Evolutionary conservation across 2,329 filamentous ascomycete genomes (phyloP).

Genomic region (Penicillium olsonii): DNA sequence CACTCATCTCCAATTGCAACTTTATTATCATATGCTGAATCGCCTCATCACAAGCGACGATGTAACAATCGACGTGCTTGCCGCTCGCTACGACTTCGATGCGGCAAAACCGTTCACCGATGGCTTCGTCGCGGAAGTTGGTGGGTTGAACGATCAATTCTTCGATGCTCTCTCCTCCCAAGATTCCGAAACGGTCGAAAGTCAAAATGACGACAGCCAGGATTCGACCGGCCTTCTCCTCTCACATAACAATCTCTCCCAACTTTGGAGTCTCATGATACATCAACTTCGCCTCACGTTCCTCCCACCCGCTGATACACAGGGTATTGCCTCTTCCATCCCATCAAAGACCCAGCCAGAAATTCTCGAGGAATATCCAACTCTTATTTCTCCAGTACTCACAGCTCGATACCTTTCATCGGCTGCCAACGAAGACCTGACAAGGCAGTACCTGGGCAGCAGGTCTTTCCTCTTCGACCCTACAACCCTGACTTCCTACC

Average conservation of each 20-base stretch:
- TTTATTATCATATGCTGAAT: conserved; percentile 85
- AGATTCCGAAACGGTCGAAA: conserved; percentile 31
- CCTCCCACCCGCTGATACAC: conserved; percentile 25
- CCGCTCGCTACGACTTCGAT: conserved; percentile 71
- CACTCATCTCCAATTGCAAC: conserved; percentile 80
- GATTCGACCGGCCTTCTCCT: conserved; percentile 56
- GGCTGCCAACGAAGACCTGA: conserved; percentile 24
- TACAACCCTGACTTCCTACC: conserved; percentile 63
- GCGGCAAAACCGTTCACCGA: conserved; percentile 70
- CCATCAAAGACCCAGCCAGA: conserved; percentile 36
- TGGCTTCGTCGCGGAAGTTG: conserved; percentile 74
- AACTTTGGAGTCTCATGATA: conserved; percentile 66
- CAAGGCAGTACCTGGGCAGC: conserved; percentile 50
- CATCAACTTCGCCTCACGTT: conserved; percentile 58
- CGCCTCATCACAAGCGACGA: conserved; percentile 67
- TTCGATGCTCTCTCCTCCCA: conserved; percentile 49
- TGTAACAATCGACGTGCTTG: conserved; percentile 69
- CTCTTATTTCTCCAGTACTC: conserved; percentile 46
- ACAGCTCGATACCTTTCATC: conserved; percentile 48
- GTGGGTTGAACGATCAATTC: conserved; percentile 67
- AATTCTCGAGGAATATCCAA: conserved; percentile 38
- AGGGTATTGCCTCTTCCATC: conserved; percentile 31
- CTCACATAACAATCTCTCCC: conserved; percentile 59
- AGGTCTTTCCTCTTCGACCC: conserved; percentile 68
- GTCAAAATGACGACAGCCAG: conserved; percentile 34